These are phyloP conservation scores for Biscutella auriculata DNA, from an alignment of 441 rosid genomes.

Conservation along the genomic window DNA sequence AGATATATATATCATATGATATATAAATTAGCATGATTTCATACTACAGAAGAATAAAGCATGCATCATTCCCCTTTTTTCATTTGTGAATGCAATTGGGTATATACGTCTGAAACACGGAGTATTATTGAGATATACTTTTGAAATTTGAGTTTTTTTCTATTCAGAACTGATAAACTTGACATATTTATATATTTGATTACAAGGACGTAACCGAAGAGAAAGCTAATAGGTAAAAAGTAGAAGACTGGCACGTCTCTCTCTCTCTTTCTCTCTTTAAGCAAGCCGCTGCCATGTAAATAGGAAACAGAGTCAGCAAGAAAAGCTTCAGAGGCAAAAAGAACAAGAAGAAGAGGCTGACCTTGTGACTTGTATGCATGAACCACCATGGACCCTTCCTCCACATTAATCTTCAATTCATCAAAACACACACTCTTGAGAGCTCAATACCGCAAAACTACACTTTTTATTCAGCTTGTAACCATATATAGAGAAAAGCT, in stretches of 20 bases:
- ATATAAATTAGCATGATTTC: conserved; percentile 9
- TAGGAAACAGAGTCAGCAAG: background rate
- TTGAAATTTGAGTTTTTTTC: background rate
- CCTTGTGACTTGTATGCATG: conserved; percentile 52
- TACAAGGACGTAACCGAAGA: too few relatives aligned
- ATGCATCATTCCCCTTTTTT: too few relatives aligned
- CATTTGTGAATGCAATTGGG: too few relatives aligned
- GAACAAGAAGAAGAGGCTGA: background rate
- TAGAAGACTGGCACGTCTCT: background rate
- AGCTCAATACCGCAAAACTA: background rate
- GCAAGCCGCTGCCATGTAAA: conserved; percentile 11
- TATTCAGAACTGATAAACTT: background rate
- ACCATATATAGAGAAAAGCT: background rate
- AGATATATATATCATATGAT: background rate
- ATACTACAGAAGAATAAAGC: conserved; percentile 1
- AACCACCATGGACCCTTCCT: conserved; percentile 90
- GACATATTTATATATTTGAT: background rate
- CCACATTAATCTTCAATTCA: conserved; percentile 37
- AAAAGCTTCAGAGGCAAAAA: background rate
- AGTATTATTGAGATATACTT: too few relatives aligned
- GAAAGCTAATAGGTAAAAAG: conserved; percentile 8
- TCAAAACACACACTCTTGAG: background rate
- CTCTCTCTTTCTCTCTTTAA: background rate
- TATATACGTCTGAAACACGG: too few relatives aligned
- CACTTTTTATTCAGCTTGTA: background rate